Percentiles rank a stretch among this genome's conserved stretches.
These are phyloP conservation scores for Ricinus communis DNA, from an alignment of 345 rosid species.

Conservation along the genomic window DNA sequence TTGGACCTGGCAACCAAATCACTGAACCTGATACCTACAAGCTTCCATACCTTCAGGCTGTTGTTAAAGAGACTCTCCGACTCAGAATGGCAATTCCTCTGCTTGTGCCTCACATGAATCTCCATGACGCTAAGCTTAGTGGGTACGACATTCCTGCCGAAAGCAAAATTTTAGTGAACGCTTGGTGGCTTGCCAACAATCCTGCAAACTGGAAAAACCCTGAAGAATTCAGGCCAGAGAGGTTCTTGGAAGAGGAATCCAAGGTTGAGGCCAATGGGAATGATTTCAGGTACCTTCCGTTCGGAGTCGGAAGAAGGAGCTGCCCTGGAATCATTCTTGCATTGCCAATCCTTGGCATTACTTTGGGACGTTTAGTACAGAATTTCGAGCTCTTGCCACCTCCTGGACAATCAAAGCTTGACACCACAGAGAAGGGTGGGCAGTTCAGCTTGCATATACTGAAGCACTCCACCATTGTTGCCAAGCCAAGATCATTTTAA, in stretches of 20 bases:
- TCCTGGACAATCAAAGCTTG: conserved; percentile 74
- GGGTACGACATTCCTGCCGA: conserved; percentile 91
- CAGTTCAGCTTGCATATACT: conserved; percentile 94
- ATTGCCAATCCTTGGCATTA: conserved; percentile 84
- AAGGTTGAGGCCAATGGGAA: conserved; percentile 95
- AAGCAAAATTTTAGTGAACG: conserved; percentile 92
- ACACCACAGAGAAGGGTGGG: conserved; percentile 87
- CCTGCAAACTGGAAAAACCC: conserved; percentile 83
- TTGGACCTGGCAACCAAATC: conserved; percentile 68
- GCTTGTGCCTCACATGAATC: conserved; percentile 98
- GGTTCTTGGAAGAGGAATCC: conserved; percentile 91
- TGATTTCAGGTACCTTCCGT: conserved; percentile 92
- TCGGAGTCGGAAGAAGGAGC: conserved; percentile 95
- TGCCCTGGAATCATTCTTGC: conserved; percentile 98
- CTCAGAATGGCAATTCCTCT: conserved; percentile 95
- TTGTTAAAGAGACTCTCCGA: conserved; percentile 86
- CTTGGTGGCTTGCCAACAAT: conserved; percentile 98
- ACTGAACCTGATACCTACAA: conserved; percentile 81
- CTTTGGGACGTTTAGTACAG: conserved; percentile 88
- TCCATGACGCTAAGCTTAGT: conserved; percentile 81
- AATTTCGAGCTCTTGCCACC: conserved; percentile 97
- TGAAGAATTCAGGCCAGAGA: conserved; percentile 91
- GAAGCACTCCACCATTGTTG: conserved; percentile 87
- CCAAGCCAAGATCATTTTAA: conserved; percentile 63
- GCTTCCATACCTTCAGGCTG: conserved; percentile 95